Percentiles rank a stretch among this genome's conserved stretches.
Conservation (phyloP, 2,329 filamentous ascomycete species). For the Pestalotiopsis sp. region DNA sequence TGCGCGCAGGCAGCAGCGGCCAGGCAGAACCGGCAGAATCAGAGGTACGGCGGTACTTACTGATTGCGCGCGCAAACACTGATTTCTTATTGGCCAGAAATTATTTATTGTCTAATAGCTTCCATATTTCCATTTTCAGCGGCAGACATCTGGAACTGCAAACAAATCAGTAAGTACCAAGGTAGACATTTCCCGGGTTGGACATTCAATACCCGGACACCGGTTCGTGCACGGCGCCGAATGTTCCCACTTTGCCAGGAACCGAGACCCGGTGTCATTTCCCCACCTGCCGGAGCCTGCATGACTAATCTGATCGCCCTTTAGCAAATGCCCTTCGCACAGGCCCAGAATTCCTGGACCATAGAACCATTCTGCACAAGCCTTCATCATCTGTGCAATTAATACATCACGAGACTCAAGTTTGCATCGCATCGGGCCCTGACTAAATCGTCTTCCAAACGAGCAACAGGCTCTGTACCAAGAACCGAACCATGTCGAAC, state of each 20-base stretch:
- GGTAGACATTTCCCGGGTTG: background rate
- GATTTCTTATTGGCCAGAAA: background rate
- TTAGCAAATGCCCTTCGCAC: too few relatives aligned
- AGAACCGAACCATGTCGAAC: slow-evolving; percentile 32
- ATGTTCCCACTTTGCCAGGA: background rate
- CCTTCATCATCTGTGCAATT: background rate
- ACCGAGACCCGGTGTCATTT: background rate
- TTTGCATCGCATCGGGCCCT: background rate
- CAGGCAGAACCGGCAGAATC: background rate
- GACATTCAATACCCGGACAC: background rate
- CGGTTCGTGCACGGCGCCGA: background rate
- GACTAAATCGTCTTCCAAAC: background rate
- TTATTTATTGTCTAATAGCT: background rate
- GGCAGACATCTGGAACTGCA: too few relatives aligned
- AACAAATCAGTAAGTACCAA: background rate
- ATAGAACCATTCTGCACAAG: too few relatives aligned
- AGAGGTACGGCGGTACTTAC: background rate
- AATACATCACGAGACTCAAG: background rate
- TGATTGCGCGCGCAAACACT: background rate
- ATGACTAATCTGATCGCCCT: too few relatives aligned
- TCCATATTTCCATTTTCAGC: background rate
- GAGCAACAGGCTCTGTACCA: background rate
- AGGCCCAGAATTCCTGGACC: too few relatives aligned
- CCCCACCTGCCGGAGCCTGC: background rate
- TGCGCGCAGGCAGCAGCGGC: background rate